phyloP scores from a whole-genome alignment of 2,329 filamentous ascomycete species.

The Cytospora paraplurivora region DNA sequence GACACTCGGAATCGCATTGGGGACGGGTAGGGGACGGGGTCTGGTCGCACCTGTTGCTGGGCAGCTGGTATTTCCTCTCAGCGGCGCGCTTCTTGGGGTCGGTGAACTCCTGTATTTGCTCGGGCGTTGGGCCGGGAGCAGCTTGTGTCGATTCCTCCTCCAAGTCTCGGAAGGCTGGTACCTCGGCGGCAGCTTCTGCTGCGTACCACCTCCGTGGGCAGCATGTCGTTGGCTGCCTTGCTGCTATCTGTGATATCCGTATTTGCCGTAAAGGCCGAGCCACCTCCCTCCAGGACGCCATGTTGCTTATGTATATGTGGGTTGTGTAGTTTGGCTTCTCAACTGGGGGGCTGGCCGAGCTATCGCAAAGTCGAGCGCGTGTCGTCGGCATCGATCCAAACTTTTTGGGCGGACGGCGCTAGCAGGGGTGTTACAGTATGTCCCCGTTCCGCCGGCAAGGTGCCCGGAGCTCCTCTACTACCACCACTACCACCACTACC shows the following conservation, averaged over 20 bases:
- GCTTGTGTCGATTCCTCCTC: slow-evolving; percentile 54
- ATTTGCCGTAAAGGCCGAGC: slow-evolving; percentile 37
- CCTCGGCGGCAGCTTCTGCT: slow-evolving; percentile 43
- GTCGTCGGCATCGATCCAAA: slow-evolving; percentile 25
- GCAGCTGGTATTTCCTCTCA: slow-evolving; percentile 44
- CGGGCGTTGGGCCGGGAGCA: slow-evolving; percentile 44
- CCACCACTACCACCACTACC: too few species aligned
- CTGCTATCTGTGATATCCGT: slow-evolving; percentile 15
- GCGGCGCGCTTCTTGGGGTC: slow-evolving; percentile 41
- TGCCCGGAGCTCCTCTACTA: not conserved
- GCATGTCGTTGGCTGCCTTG: slow-evolving; percentile 35
- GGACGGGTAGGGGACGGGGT: slow-evolving; percentile 28
- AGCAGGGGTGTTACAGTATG: not conserved
- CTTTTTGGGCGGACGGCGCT: slow-evolving; percentile 19
- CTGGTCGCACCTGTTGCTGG: slow-evolving; percentile 48
- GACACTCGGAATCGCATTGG: slow-evolving; percentile 32
- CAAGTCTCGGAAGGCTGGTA: slow-evolving; percentile 47
- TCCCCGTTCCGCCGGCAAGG: slow-evolving; percentile 8
- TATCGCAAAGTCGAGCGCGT: slow-evolving; percentile 17
- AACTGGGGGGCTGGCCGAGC: slow-evolving; percentile 9
- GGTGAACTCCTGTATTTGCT: slow-evolving; percentile 45
- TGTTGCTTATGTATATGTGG: slow-evolving; percentile 32
- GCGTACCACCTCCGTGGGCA: slow-evolving; percentile 49
- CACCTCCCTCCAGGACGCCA: slow-evolving; percentile 47
- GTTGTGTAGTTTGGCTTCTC: not conserved